Evolutionary conservation across 2,329 filamentous ascomycete species (phyloP), one percentile per base, ranked within the genome.

Genomic region (Tolypocladium album): DNA sequence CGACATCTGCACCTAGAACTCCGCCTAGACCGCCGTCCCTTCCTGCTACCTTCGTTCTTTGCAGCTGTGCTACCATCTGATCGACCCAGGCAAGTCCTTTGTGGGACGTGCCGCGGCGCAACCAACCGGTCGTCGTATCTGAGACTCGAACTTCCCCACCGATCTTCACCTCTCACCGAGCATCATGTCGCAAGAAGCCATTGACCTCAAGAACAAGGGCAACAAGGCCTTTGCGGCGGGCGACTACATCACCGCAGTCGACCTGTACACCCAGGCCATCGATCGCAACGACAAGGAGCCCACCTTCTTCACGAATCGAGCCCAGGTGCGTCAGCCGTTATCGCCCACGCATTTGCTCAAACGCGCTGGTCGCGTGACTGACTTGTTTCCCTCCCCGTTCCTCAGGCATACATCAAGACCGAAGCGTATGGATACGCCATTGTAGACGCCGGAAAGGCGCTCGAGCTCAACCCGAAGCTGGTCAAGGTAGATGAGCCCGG

Each of bases 381-480:
- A 82, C 71, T 50, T n/a, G 31, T 50, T 13, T 50, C 57, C 60
- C 55, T 55, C 59, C 58, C 36, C 31, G 47, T n/a, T 60, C 17
- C 61, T 24, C 43, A 96, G 91, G 90, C 90, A 64, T 83, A 99
- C 73, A 93, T 99, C 75, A 97, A 97, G 78, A 87, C 93, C 45
- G 94, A 99, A 75, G 86, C 93, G 24, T 97, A 92, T 72, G 94
- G 94, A 45, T 96, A 93, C 77, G 92, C 94, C 31, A 88, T 97
- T 67, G 82, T 87, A 58, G 94, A 99, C 76, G 91, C 93, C 39
- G 90, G 89, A 58, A 95, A 90, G 75, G 94, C 94, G 20, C 87
- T 97, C 70, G 91, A 96, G 72, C 79, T 97, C 61, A 90, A 97
- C 70, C 85, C 91, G 20, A 84, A 86, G 69, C 91, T 96, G 72